Conservation (phyloP, 2,329 filamentous ascomycete genomes). For the Fusarium multiceps region DNA sequence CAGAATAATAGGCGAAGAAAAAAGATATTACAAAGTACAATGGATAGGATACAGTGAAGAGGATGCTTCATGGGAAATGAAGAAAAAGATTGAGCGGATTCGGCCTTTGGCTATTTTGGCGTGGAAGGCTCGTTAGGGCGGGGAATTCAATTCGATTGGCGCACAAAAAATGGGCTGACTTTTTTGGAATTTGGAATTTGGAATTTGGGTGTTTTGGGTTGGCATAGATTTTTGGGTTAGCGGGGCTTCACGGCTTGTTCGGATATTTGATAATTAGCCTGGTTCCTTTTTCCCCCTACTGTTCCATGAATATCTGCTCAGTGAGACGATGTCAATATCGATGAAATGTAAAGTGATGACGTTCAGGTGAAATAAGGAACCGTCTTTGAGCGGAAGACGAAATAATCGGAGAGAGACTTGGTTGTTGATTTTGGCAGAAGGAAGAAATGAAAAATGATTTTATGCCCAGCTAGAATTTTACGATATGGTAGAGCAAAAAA, state of each 20-base stretch:
- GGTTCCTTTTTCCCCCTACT: neutral
- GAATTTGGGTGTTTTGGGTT: neutral
- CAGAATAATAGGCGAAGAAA: slow-evolving; percentile 5
- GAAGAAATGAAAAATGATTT: neutral
- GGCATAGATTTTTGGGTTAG: neutral
- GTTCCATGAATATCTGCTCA: neutral
- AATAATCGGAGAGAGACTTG: neutral
- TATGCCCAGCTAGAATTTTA: too few species aligned
- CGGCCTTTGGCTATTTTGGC: slow-evolving; percentile 5
- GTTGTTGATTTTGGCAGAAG: neutral
- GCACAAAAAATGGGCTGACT: slow-evolving; percentile 8
- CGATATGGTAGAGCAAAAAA: too few species aligned
- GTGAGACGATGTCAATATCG: neutral
- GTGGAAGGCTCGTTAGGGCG: slow-evolving; percentile 15
- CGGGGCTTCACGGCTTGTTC: neutral
- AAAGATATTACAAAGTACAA: slow-evolving; percentile 3
- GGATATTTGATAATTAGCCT: neutral
- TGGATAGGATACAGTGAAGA: slow-evolving; percentile 17
- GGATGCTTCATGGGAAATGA: slow-evolving; percentile 11
- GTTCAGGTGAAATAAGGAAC: neutral
- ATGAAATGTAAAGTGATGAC: neutral
- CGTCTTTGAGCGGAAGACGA: too few species aligned
- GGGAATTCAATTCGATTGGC: neutral
- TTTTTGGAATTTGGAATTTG: neutral
- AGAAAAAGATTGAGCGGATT: slow-evolving; percentile 10